Percentiles rank a stretch among this genome's conserved stretches.
Conservation (phyloP, 2,329 filamentous ascomycete genomes). For the Incumbomyces lentus region DNA sequence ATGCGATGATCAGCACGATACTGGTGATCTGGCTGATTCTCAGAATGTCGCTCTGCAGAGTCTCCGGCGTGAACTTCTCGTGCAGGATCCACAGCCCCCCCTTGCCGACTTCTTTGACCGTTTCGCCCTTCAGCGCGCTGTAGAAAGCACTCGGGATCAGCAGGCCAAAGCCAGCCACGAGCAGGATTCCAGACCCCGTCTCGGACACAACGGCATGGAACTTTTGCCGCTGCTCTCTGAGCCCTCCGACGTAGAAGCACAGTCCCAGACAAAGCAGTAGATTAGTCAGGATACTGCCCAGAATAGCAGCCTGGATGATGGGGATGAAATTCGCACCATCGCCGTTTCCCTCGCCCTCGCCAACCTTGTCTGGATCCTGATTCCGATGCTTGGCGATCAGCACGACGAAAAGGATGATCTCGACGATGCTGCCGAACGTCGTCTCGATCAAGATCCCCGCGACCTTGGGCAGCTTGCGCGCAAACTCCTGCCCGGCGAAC, state of each 20-base stretch:
- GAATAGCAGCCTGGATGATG: slow-evolving; percentile 70
- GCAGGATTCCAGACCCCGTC: slow-evolving; percentile 62
- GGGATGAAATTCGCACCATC: slow-evolving; percentile 35
- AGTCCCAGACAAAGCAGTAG: slow-evolving; percentile 67
- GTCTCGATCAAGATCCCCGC: slow-evolving; percentile 41
- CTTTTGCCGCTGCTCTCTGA: slow-evolving; percentile 54
- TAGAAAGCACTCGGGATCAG: slow-evolving; percentile 36
- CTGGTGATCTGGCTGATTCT: slow-evolving; percentile 61
- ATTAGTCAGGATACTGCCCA: slow-evolving; percentile 73
- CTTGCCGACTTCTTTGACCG: slow-evolving; percentile 25
- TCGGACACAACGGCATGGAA: slow-evolving; percentile 70
- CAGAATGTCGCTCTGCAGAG: slow-evolving; percentile 44
- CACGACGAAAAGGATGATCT: slow-evolving; percentile 73
- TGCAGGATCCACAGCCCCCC: slow-evolving; percentile 5
- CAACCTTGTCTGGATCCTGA: slow-evolving; percentile 24
- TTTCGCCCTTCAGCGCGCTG: slow-evolving; percentile 40
- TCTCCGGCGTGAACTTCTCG: slow-evolving; percentile 24
- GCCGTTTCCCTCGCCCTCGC: slow-evolving; percentile 2
- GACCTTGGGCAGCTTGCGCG: slow-evolving; percentile 64
- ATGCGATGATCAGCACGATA: slow-evolving; percentile 60
- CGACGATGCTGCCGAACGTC: slow-evolving; percentile 60
- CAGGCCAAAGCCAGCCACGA: slow-evolving; percentile 57
- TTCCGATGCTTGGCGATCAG: slow-evolving; percentile 43
- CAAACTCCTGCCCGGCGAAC: slow-evolving; percentile 61
- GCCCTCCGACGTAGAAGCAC: slow-evolving; percentile 67